A percentile compares a stretch with the other conserved stretches of the same genome.
Evolutionary conservation across 345 rosid genomes (phyloP).

Genomic region (Acer saccharum): DNA sequence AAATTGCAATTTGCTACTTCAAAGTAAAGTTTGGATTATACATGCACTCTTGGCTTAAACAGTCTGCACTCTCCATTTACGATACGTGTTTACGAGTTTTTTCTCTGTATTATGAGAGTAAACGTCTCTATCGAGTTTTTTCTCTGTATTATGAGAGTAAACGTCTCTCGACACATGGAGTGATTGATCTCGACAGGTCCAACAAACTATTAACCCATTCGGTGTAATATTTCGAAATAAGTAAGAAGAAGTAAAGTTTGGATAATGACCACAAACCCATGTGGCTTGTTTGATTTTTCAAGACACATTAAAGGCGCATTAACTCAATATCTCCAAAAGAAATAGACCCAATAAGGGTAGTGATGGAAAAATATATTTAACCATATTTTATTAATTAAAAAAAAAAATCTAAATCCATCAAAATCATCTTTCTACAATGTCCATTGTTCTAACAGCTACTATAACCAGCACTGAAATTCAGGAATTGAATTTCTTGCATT

Average conservation of each 20-base stretch:
- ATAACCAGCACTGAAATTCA: conserved; percentile 6
- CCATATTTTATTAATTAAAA: neutral
- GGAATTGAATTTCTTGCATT: conserved; percentile 1
- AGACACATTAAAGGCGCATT: neutral
- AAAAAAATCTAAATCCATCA: neutral
- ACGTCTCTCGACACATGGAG: no score
- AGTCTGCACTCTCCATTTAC: no score
- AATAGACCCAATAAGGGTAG: neutral
- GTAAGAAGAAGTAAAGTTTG: neutral
- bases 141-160: no score
- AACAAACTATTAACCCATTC: no score
- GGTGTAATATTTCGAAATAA: no score
- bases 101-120: no score
- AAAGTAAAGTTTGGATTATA: neutral
- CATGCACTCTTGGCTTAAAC: no score
- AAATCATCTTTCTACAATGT: neutral
- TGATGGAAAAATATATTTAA: neutral
- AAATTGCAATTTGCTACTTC: neutral
- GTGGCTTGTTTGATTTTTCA: no score
- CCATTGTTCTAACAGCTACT: neutral
- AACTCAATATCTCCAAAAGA: neutral
- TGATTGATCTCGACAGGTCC: no score
- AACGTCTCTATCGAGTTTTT: no score
- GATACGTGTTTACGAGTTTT: no score
- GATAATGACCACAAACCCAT: neutral